phyloP scores from a whole-genome alignment of 148 eudicot genomes.

The Diospyros lotus region DNA sequence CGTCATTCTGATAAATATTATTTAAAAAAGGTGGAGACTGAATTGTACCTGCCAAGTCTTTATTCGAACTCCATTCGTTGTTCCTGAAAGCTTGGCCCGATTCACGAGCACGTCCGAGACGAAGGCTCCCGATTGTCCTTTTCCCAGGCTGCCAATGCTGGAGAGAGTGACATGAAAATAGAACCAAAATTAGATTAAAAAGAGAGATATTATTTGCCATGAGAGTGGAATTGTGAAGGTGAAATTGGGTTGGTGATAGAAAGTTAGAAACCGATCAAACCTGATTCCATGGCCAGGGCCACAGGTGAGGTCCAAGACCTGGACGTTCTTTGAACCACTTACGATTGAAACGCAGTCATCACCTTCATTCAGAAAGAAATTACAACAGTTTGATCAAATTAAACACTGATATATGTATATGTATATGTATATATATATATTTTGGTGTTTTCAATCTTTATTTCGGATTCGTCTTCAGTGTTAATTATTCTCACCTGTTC shows the following conservation, averaged over 20 bases:
- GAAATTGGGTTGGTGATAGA: constrained; percentile 14
- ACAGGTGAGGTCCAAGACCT: constrained; percentile 47
- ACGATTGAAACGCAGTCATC: constrained; percentile 94
- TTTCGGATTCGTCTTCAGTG: background rate
- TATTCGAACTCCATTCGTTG: constrained; percentile 80
- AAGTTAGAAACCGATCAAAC: constrained; percentile 21
- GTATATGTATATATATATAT: background rate
- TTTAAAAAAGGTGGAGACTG: background rate
- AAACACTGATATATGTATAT: background rate
- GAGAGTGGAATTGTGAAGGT: constrained; percentile 6
- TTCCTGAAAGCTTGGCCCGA: constrained; percentile 52
- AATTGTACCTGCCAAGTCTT: constrained; percentile 90
- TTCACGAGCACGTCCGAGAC: constrained; percentile 70
- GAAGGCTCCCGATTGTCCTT: constrained; percentile 32
- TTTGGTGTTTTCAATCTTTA: too few relatives aligned
- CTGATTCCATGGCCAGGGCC: constrained; percentile 99
- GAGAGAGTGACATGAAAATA: background rate
- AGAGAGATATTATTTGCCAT: background rate
- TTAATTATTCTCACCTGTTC: constrained; percentile 48
- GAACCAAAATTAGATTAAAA: background rate
- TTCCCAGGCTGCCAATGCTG: constrained; percentile 95
- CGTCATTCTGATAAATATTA: background rate
- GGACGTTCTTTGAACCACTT: constrained; percentile 58
- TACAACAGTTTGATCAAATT: too few relatives aligned
- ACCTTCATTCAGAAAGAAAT: constrained; percentile 34